A percentile compares a stretch with the other conserved stretches of the same genome.
phyloP scores from a whole-genome alignment of 2,329 filamentous ascomycete species.

The Cladosporium sp. region DNA sequence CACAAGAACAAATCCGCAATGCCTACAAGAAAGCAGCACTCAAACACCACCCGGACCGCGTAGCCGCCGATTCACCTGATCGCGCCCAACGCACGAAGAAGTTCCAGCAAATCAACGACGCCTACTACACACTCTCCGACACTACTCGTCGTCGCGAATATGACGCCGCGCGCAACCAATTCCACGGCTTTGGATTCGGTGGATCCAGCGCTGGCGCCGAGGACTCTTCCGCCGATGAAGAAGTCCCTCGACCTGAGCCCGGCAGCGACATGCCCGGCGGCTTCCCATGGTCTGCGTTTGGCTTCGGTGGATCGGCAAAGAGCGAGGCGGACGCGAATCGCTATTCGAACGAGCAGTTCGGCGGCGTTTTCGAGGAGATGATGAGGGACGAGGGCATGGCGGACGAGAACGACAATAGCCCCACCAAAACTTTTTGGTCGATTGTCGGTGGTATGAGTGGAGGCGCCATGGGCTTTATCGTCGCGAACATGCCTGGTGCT shows the following conservation, averaged over 20 bases:
- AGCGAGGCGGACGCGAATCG: constrained; percentile 39
- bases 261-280: constrained; percentile 38
- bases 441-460: constrained; percentile 82
- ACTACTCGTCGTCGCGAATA: constrained; percentile 73
- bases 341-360: constrained; percentile 76
- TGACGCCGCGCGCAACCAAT: constrained; percentile 62
- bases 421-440: constrained; percentile 78
- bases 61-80: constrained; percentile 78
- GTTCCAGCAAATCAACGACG: constrained; percentile 90
- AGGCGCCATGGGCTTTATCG: constrained; percentile 88
- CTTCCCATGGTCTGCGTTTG: constrained; percentile 76
- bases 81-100: constrained; percentile 75
- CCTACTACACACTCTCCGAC: constrained; percentile 89
- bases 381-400: constrained; percentile 61
- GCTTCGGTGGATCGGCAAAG: constrained; percentile 49
- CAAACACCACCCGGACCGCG: constrained; percentile 90
- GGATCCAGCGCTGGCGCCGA: constrained; percentile 37
- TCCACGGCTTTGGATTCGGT: constrained; percentile 50
- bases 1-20: constrained; percentile 78
- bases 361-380: constrained; percentile 58
- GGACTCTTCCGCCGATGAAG: constrained; percentile 46
- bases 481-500: constrained; percentile 86
- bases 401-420: constrained; percentile 57
- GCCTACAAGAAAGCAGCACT: constrained; percentile 89
- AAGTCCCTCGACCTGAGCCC: constrained; percentile 41